Conservation (phyloP, 495 filamentous ascomycete genomes). For the Friedmanniomyces simplex region DNA sequence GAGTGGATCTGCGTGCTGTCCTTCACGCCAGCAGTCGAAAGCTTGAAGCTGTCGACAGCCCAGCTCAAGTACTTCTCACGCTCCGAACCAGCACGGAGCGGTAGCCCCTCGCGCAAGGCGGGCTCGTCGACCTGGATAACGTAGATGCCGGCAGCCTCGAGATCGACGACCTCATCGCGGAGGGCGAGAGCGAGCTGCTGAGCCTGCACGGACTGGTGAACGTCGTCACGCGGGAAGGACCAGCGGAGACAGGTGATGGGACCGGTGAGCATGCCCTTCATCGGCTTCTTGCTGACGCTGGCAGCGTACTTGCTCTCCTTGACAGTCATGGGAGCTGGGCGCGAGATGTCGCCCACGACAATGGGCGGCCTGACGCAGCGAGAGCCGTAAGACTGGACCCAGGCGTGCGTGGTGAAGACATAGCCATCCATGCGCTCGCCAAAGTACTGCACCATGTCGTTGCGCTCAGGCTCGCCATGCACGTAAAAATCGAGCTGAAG, state of each 20-base stretch:
- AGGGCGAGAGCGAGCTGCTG: slow-evolving; percentile 97
- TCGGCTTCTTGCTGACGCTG: slow-evolving; percentile 92
- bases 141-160: slow-evolving; percentile 87
- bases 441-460: slow-evolving; percentile 99
- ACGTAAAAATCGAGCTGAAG: slow-evolving; percentile 93
- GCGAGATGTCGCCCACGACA: slow-evolving; percentile 95
- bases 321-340: slow-evolving; percentile 93
- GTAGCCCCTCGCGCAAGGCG: slow-evolving; percentile 96
- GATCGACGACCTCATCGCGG: slow-evolving; percentile 95
- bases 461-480: slow-evolving; percentile 97
- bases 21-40: slow-evolving; percentile 78
- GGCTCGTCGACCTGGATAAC: slow-evolving; percentile 99
- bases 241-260: slow-evolving; percentile 97
- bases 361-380: slow-evolving; percentile 97
- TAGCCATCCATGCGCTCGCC: slow-evolving; percentile 94
- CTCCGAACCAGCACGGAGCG: slow-evolving; percentile 81
- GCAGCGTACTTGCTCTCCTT: slow-evolving; percentile 99
- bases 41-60: slow-evolving; percentile 95
- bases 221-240: slow-evolving; percentile 99
- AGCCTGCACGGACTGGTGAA: slow-evolving; percentile 97
- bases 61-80: slow-evolving; percentile 90
- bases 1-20: slow-evolving; percentile 98
- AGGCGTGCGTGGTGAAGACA: slow-evolving; percentile 96
- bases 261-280: slow-evolving; percentile 99
- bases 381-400: slow-evolving; percentile 97